Evolutionary conservation across 768 basidiomycete species (phyloP).

Genomic region (Tylopilus felleus): DNA sequence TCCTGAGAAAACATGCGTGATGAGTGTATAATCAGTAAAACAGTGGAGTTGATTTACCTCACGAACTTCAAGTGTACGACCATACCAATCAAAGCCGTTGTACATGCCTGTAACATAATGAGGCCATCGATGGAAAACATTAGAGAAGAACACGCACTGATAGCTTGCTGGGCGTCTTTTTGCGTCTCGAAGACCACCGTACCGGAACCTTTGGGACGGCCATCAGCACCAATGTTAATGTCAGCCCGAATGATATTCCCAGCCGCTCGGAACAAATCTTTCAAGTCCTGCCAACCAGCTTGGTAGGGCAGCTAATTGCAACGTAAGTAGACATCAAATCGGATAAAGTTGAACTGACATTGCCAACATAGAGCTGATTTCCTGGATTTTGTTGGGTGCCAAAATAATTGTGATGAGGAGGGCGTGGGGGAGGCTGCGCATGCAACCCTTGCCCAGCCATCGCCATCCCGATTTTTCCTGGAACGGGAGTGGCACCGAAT

Average conservation of each 20-base stretch:
- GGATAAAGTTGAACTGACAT: conserved; percentile 48
- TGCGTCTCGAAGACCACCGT: conserved; percentile 93
- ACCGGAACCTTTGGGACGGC: conserved; percentile 94
- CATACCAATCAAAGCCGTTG: conserved; percentile 97
- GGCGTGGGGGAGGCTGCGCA: conserved; percentile 78
- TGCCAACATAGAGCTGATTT: conserved; percentile 90
- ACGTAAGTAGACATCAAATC: conserved; percentile 1
- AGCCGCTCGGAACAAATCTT: conserved; percentile 93
- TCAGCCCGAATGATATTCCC: conserved; percentile 96
- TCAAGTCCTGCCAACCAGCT: conserved; percentile 99
- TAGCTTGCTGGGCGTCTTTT: conserved; percentile 88
- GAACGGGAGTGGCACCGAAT: conserved; percentile 92
- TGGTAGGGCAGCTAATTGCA: conserved; percentile 78
- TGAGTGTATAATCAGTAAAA: background rate
- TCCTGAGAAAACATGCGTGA: conserved; percentile 48
- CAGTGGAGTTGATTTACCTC: conserved; percentile 53
- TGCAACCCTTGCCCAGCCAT: conserved; percentile 89
- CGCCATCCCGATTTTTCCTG: conserved; percentile 94
- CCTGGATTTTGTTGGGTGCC: conserved; percentile 59
- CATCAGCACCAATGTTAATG: conserved; percentile 90
- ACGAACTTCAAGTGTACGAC: conserved; percentile 90
- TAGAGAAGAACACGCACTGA: conserved; percentile 54
- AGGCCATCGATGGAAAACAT: background rate
- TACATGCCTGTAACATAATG: conserved; percentile 69
- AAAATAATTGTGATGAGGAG: conserved; percentile 76